Conservation (phyloP, 768 basidiomycete species). For the Mycena leptocephala region DNA sequence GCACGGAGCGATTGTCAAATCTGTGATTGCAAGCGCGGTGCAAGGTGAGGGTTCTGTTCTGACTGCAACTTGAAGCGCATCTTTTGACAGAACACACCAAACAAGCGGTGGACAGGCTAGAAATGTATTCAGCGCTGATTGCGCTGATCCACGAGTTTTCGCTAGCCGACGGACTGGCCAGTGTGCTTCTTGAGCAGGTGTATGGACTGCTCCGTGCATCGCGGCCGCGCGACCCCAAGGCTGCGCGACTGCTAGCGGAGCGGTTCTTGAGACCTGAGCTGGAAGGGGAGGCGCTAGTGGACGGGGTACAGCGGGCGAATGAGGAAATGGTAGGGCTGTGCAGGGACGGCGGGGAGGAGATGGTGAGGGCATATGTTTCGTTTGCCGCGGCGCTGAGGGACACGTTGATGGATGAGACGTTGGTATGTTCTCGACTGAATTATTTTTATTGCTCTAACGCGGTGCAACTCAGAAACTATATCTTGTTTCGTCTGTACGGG, state of each 20-base stretch:
- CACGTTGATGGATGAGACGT: conserved; percentile 62
- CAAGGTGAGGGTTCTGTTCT: conserved; percentile 65
- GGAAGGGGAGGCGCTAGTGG: conserved; percentile 54
- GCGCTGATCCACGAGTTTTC: conserved; percentile 54
- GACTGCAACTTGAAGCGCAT: neutral
- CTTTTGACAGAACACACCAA: neutral
- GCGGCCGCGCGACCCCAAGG: conserved; percentile 54
- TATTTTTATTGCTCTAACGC: no score
- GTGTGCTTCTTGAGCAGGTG: conserved; percentile 52
- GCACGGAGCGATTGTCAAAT: conserved; percentile 85
- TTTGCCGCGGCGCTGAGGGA: conserved; percentile 71
- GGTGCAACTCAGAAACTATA: conserved; percentile 68
- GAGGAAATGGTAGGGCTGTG: conserved; percentile 53
- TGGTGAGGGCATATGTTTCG: conserved; percentile 58
- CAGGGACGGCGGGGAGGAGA: conserved; percentile 41
- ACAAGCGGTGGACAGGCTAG: conserved; percentile 59
- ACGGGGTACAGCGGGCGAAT: conserved; percentile 56
- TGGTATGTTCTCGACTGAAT: conserved; percentile 57
- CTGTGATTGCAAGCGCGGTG: conserved; percentile 82
- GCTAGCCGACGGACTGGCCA: conserved; percentile 48
- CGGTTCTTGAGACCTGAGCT: conserved; percentile 50
- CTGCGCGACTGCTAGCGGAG: conserved; percentile 53
- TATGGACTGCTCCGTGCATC: conserved; percentile 51
- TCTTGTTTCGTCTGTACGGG: conserved; percentile 51
- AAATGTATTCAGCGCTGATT: conserved; percentile 59